These are phyloP conservation scores for Oryza glumipatula DNA, from an alignment of 176 grass and related monocot species.

Conservation along the genomic window DNA sequence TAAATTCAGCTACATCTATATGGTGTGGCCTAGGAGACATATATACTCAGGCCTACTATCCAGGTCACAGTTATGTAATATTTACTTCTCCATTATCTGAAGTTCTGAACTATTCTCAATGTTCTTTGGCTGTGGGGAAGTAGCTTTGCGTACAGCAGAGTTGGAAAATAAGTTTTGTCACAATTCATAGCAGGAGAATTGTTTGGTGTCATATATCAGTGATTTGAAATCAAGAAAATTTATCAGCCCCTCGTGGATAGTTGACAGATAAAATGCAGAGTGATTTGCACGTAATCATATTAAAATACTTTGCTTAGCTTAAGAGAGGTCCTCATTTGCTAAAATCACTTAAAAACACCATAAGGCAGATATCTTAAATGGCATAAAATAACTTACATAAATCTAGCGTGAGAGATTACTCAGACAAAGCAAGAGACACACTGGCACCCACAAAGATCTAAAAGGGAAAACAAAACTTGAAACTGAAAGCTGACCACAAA, in stretches of 20 bases:
- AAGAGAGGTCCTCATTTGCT: neutral
- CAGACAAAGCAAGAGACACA: neutral
- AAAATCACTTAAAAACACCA: neutral
- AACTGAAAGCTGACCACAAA: neutral
- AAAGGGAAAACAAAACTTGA: neutral
- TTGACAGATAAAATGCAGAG: neutral
- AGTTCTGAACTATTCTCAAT: neutral
- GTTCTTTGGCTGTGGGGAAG: neutral
- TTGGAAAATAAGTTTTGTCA: neutral
- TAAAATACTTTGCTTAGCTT: neutral
- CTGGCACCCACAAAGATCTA: neutral
- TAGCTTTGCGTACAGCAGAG: neutral
- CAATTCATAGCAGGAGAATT: constrained; percentile 5
- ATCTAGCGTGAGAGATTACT: neutral
- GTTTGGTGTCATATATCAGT: neutral
- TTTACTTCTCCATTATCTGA: neutral
- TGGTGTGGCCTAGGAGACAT: neutral
- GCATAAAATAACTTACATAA: neutral
- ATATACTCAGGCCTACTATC: neutral
- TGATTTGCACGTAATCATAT: neutral
- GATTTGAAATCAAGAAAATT: neutral
- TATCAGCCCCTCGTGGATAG: neutral
- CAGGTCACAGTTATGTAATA: neutral
- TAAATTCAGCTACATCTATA: neutral
- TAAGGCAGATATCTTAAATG: neutral